Base-by-base conservation (phyloP, 306 rosid species). In the Fragaria vesca region DNA sequence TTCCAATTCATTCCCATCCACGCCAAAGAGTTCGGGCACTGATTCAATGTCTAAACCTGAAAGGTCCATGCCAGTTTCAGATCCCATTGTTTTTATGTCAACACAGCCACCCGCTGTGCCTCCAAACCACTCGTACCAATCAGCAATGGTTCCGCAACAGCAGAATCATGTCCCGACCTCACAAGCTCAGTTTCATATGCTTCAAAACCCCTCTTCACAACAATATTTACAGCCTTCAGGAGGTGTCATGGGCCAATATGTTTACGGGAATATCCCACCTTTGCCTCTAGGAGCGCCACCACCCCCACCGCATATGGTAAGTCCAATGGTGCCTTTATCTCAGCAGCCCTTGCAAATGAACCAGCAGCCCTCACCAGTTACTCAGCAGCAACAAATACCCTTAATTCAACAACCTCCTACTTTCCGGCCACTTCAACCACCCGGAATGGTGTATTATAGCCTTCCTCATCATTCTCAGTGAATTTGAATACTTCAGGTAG, bases 401-500 rank as follows among this genome's bases (percentile, higher is more conserved):
- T 57, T 85, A 66, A 40, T 80, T 0, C 91, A 87, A 81, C 90
- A 81, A 61, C 84, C 84, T 70, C 90, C 96, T 58, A 83, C 86
- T 85, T 94, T 94, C 80, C 90, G 89, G 84, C 91, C 97, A 9
- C 91, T 88, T 83, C 97, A 88, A 76, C 94, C 93, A 3, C 91
- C 96, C 0, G 94, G 93, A 81, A 87, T 89, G 88, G 93, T 88
- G 73, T 94, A 88, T 81, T 91, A 86, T 77, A 84, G 90, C 68
- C 87, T 86, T 75, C 86, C 83, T 48, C 94, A 82, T 48, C 89
- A 83, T 78, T 86, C 95, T 72, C 86, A 80, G 48, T 88, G 84
- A 87, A 77, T 77, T 66, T 65, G 77, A 55, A 28, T 48, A 32
- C 69, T 62, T 72, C 57, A 46, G 69, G 78, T 80, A 82, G 81